Base-by-base conservation (phyloP, 176 grass and related monocot genomes). In the Metroxylon sagu region DNA sequence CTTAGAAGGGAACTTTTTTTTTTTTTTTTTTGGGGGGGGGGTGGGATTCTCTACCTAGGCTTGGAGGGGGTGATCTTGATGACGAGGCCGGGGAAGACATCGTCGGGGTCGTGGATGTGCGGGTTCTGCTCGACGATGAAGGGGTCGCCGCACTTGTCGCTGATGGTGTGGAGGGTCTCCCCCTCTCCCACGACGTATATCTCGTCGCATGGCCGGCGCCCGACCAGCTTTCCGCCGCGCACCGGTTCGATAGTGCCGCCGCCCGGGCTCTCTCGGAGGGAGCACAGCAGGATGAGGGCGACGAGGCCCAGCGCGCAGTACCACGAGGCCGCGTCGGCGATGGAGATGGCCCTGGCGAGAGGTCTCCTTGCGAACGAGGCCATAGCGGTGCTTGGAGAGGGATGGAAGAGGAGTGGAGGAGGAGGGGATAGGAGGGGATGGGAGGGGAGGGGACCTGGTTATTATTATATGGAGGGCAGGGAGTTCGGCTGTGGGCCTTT, bases 31-130 rank as follows among this genome's bases (percentile, higher is more conserved):
- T 23, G 21, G 21, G 21, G 21, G 21, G 21, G 0, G 21, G 21
- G 21, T 23, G 21, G 21, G 21, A 23, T 19, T 57, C 48, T 50
- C 62, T 74, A 83, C 18, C 28, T 68, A 71, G 29, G 6, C 50
- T 0, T 16, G 60, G 62, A 43, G 3, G 82, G 89, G 18, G 70
- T 89, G 53, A 95, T 83, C 79, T 59, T 66, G 66, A 89, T 80
- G 62, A 89, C 76, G n/a, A 95, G 85, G 58, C 90, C 90, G 5
- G 90, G 90, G 70, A 95, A 95, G 67, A 95, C 90, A 75, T 95
- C 85, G 59, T 89, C 90, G 70, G 85, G 79, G 68, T 89, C 90
- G 54, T 95, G 85, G 67, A 89, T 76, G 53, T 95, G 90, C 6
- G 85, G 85, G 59, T 95, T 95, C n/a, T 62, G 71, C 79, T 95